Evolutionary conservation across 73 alveolate species (phyloP).

Genomic region (Paramecium caudatum): DNA sequence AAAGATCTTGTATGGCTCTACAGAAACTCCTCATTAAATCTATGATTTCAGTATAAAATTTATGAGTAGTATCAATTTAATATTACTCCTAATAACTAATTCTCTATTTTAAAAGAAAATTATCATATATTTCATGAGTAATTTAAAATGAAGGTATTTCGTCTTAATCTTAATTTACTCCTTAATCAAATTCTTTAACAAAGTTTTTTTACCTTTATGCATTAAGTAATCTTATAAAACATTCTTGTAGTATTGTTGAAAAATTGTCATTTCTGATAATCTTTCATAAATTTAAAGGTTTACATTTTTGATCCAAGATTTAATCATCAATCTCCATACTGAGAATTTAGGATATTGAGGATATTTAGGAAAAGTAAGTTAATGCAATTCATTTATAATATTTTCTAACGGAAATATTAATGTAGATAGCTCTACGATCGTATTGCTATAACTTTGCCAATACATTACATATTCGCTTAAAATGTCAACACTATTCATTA

Average conservation of each 20-base stretch:
- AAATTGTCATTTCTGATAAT: not conserved
- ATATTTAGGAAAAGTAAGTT: conserved; percentile 11
- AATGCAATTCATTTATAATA: conserved; percentile 41
- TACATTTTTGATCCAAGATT: conserved; percentile 44
- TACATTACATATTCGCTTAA: conserved; percentile 34
- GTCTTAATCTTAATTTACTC: conserved; percentile 13
- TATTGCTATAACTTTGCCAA: conserved; percentile 64
- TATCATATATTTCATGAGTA: conserved; percentile 42
- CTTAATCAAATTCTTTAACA: conserved; percentile 33
- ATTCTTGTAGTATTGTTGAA: not conserved
- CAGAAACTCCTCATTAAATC: not conserved
- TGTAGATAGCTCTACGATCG: conserved; percentile 21
- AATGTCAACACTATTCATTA: conserved; percentile 23
- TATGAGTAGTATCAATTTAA: conserved; percentile 42
- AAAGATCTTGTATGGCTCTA: conserved; percentile 11
- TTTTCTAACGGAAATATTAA: conserved; percentile 45
- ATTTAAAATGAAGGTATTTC: not conserved
- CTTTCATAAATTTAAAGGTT: not conserved
- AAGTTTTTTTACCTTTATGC: not conserved
- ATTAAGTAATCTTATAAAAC: not conserved
- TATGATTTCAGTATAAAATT: not conserved
- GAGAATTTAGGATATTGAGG: conserved; percentile 58
- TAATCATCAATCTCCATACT: conserved; percentile 33
- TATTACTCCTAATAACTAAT: not conserved
- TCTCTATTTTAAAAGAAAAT: not conserved